Evolutionary conservation across 768 basidiomycete species (phyloP), one percentile per base, ranked within the genome.

Genomic region (Cystofilobasidium ferigula): DNA sequence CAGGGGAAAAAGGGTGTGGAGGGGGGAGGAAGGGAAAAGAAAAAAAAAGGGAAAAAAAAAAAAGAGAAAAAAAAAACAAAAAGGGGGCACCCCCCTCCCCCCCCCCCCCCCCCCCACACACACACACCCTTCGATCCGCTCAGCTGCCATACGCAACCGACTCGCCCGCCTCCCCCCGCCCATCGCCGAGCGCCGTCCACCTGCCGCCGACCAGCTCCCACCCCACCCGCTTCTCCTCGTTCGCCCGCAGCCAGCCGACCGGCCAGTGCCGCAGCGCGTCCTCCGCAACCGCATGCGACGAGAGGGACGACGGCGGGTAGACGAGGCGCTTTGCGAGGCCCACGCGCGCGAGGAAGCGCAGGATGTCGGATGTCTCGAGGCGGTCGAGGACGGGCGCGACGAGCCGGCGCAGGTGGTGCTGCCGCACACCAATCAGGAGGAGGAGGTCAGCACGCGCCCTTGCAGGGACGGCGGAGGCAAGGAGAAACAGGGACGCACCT

Each of bases 331-430:
- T 45, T 4, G 57, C 45, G 42, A 64, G 35, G 0, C 57, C 54
- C n/a, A 38, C 24, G 7, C 36, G 28, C 0, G 62, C 54, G 22
- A 67, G 53, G 51, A 34, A 47, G 0, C 60, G 48, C 8, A 67
- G 40, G 28, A 67, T 13, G n/a, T 67, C 65, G 13, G 47, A 54
- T 20, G 57, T 48, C 43, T 67, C 65, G 30, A 54, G 51, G 18
- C 65, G 65, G 45, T 67, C 65, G 30, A 67, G 59, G 20, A 48
- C 47, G 35, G 53, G 51, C 4, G 20, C 28, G 42, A 67, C 40
- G 20, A 43, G 18, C 32, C 24, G 24, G 20, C 65, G 59, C 10
- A 67, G 53, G 6, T 38, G 59, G 7, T 12, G 12, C 64, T 66
- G 64, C 16, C 6, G 22, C 8, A 1, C 14, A n/a, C 9, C n/a